Evolutionary conservation across 805 yeast species (phyloP), one percentile per base, ranked within the genome.

Genomic region (Millerago galiae): DNA sequence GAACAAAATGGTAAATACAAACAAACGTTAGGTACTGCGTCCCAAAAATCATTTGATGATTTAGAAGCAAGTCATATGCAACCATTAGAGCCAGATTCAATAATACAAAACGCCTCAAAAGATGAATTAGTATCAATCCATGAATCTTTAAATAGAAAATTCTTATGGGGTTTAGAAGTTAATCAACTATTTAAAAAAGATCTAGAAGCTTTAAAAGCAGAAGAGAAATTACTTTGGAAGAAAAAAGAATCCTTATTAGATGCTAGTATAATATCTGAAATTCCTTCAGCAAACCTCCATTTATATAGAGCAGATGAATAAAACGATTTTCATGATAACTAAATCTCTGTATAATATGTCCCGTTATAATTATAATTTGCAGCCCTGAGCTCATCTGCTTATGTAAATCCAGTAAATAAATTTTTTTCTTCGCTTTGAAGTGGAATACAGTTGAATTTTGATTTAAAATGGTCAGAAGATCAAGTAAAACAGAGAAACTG

Each of bases 241-340:
- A 49, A 58, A 7, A 74, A 70, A 41, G 77, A 74, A 45, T 43
- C 63, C 10, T 51, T 74, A 14, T 48, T 74, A 21, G 73, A 73
- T 41, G 68, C 71, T 5, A 70, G 68, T 41, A 56, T 71, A 24
- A 45, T 54, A 31, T 40, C 65, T 9, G 74, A 59, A 31, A 35
- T 56, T 3, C 48, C 53, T 4, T 34, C 42, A 4, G 41, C 45
- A 3, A 18, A 39, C 10, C 35, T 32, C 3, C 21, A 24, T 11
- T 25, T 41, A 12, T 38, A 38, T 21, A 21, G 7, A 21, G 24
- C 30, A 38, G 29, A 32, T 31, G 25, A 33, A 35, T 26, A 11
- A n/a, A 26, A 26, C 28, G 13, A 26, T 26, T 21, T 21, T 21
- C 7, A 21, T 21, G 24, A 21, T 4, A 21, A 21, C 7, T 7